A percentile compares a stretch with the other conserved stretches of the same genome.
phyloP scores from a whole-genome alignment of 169 alveolate genomes.

The Cryptosporidium canis region DNA sequence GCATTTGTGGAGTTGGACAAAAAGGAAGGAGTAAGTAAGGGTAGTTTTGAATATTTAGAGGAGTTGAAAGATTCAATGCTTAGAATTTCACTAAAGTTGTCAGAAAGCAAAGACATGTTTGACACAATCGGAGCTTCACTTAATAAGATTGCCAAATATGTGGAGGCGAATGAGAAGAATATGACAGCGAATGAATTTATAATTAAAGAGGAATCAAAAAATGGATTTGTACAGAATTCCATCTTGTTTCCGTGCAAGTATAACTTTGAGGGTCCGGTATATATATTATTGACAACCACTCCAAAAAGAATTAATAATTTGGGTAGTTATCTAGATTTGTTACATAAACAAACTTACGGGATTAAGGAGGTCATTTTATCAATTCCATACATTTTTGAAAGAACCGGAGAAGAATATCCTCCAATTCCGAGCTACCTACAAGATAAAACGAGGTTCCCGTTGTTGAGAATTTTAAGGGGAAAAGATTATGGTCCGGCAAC shows the following conservation, averaged over 20 bases:
- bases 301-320: conserved; percentile 56
- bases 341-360: conserved; percentile 68
- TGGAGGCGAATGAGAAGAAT: conserved; percentile 66
- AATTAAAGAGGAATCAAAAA: conserved; percentile 57
- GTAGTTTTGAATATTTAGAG: not conserved
- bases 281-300: conserved; percentile 63
- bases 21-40: not conserved
- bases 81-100: conserved; percentile 21
- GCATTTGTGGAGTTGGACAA: not conserved
- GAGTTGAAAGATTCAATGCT: conserved; percentile 9
- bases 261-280: conserved; percentile 67
- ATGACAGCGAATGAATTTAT: conserved; percentile 13
- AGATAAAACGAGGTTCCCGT: conserved; percentile 32
- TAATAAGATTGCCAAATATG: conserved; percentile 46
- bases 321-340: conserved; percentile 20
- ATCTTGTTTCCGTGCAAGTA: conserved; percentile 64
- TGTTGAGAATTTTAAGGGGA: conserved; percentile 45
- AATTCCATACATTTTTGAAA: conserved; percentile 45
- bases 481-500: conserved; percentile 73
- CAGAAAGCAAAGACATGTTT: conserved; percentile 69
- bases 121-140: conserved; percentile 48
- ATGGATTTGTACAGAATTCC: conserved; percentile 27
- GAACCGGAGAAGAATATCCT: conserved; percentile 73
- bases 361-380: conserved; percentile 59
- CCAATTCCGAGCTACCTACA: conserved; percentile 58